A percentile compares a stretch with the other conserved stretches of the same genome.
Conservation (phyloP, 345 rosid genomes). For the Atalantia buxifolia region DNA sequence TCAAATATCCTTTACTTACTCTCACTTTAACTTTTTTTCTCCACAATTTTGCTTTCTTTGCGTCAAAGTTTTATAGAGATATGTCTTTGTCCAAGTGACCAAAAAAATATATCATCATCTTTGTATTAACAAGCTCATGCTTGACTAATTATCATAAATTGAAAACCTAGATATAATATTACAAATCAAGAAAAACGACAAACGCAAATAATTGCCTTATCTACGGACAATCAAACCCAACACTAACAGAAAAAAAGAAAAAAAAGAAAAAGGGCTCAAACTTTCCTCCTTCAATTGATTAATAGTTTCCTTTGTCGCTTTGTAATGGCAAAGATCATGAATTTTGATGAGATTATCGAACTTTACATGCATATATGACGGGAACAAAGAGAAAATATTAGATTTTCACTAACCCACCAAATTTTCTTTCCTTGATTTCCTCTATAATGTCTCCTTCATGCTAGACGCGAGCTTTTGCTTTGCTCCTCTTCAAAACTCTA, state of each 20-base stretch:
- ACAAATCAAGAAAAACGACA: constrained; percentile 32
- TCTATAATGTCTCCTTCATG: constrained; percentile 28
- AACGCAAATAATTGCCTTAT: constrained; percentile 43
- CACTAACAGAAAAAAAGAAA: neutral
- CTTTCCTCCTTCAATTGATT: neutral
- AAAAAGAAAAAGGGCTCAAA: neutral
- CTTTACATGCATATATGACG: constrained; percentile 18
- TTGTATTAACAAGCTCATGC: constrained; percentile 4
- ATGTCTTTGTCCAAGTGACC: constrained; percentile 14
- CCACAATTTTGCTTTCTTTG: constrained; percentile 10
- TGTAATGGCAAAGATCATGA: constrained; percentile 11
- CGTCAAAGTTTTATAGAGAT: constrained; percentile 14
- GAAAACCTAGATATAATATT: constrained; percentile 16
- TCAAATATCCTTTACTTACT: neutral
- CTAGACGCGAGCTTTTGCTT: constrained; percentile 12
- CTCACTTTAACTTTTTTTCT: neutral
- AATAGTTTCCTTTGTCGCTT: constrained; percentile 21
- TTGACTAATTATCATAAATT: constrained; percentile 1
- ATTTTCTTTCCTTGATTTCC: constrained; percentile 21
- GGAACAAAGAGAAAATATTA: constrained; percentile 12
- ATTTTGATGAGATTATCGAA: constrained; percentile 14
- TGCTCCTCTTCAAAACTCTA: constrained; percentile 15
- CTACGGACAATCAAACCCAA: constrained; percentile 25
- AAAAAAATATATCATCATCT: neutral
- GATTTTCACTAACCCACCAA: constrained; percentile 5